Percentiles rank a stretch among this genome's conserved stretches.
Evolutionary conservation across 805 yeast genomes (phyloP).

Genomic region (Limtongia smithiae): DNA sequence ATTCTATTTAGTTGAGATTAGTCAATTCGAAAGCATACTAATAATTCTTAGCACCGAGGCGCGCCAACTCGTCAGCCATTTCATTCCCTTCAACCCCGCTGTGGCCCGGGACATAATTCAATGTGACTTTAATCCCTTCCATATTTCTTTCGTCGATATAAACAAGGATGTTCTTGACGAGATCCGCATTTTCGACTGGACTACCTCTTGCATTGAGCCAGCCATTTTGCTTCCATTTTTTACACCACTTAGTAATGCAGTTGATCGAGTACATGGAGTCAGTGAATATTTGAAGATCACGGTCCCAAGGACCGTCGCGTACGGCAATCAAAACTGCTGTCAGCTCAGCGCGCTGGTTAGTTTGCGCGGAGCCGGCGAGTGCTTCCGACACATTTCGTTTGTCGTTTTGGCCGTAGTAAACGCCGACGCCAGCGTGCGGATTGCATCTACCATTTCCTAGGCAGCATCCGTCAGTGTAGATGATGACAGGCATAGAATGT

Average conservation of each 20-base stretch:
- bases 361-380: slow-evolving; percentile 49
- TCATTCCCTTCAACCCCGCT: slow-evolving; percentile 67
- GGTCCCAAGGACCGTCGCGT: slow-evolving; percentile 36
- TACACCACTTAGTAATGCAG: slow-evolving; percentile 52
- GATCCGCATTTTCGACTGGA: slow-evolving; percentile 51
- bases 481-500: slow-evolving; percentile 45
- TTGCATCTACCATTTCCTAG: slow-evolving; percentile 51
- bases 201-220: slow-evolving; percentile 48
- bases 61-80: slow-evolving; percentile 72
- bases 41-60: slow-evolving; percentile 45
- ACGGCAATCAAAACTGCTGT: slow-evolving; percentile 61
- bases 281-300: slow-evolving; percentile 28
- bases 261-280: slow-evolving; percentile 7
- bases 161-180: slow-evolving; percentile 42
- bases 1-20: no score
- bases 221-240: slow-evolving; percentile 55
- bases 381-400: slow-evolving; percentile 50
- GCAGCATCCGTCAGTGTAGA: slow-evolving; percentile 80
- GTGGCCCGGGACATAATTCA: slow-evolving; percentile 73
- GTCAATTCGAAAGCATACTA: no score
- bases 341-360: slow-evolving; percentile 81
- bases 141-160: slow-evolving; percentile 42
- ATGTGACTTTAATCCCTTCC: slow-evolving; percentile 38
- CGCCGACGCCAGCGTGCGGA: slow-evolving; percentile 68
- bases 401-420: slow-evolving; percentile 58